A percentile compares a stretch with the other conserved stretches of the same genome.
Conservation (phyloP, 495 filamentous ascomycete genomes). For the Aspergillus sparsus region DNA sequence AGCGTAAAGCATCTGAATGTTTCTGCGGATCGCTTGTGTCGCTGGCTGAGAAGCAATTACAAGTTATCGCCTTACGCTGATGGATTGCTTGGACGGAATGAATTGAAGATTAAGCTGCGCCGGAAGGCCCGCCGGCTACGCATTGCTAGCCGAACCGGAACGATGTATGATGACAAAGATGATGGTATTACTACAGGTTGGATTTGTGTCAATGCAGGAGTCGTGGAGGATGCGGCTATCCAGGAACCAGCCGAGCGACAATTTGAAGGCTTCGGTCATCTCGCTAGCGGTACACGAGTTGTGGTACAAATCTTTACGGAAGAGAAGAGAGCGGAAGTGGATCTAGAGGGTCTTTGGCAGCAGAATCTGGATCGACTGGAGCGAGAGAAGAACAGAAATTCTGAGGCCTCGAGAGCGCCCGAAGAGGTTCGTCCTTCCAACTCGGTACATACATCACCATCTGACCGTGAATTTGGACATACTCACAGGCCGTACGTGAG, state of each 20-base stretch:
- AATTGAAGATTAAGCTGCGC: slow-evolving; percentile 83
- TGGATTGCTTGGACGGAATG: slow-evolving; percentile 84
- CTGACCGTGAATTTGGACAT: slow-evolving; percentile 25
- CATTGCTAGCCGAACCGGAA: slow-evolving; percentile 63
- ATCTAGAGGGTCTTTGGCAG: slow-evolving; percentile 80
- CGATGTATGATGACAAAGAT: slow-evolving; percentile 54
- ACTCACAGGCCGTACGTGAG: slow-evolving; percentile 18
- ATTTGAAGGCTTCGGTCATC: slow-evolving; percentile 75
- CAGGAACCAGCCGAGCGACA: slow-evolving; percentile 33
- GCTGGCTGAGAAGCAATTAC: slow-evolving; percentile 76
- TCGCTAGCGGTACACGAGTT: slow-evolving; percentile 58
- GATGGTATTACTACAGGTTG: slow-evolving; percentile 89
- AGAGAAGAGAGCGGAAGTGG: slow-evolving; percentile 77
- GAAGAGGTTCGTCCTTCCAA: slow-evolving; percentile 32
- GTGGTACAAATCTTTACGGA: slow-evolving; percentile 92
- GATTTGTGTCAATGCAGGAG: slow-evolving; percentile 90
- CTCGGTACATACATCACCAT: slow-evolving; percentile 21
- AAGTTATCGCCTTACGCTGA: slow-evolving; percentile 76
- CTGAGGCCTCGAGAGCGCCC: slow-evolving; percentile 24
- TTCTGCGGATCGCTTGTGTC: slow-evolving; percentile 82
- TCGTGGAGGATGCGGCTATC: slow-evolving; percentile 55
- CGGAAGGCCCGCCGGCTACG: slow-evolving; percentile 77
- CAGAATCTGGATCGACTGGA: slow-evolving; percentile 47
- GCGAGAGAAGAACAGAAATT: slow-evolving; percentile 33
- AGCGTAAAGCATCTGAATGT: slow-evolving; percentile 93